These are phyloP conservation scores for Lactarius tabidus DNA, from an alignment of 768 basidiomycete species.

Conservation along the genomic window DNA sequence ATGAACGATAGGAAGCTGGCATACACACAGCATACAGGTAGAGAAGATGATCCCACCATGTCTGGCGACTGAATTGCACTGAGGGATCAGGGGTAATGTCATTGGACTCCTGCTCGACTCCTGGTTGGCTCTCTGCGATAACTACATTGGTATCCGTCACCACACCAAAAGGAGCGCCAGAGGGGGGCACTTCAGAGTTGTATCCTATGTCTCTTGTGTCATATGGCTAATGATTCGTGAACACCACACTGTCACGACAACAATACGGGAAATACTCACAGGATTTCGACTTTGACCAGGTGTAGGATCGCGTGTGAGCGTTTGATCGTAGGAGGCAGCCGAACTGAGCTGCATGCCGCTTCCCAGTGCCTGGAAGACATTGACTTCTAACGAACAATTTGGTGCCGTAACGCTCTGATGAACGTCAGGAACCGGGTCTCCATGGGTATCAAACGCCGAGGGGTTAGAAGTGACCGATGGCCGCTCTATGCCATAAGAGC, in stretches of 20 bases:
- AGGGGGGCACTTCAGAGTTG: not conserved
- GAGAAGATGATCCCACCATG: constrained; percentile 76
- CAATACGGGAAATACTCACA: not conserved
- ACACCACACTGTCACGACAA: not conserved
- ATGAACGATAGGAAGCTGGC: not conserved
- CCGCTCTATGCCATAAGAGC: not conserved
- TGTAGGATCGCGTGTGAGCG: not conserved
- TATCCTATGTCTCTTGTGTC: not conserved
- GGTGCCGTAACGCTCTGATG: not conserved
- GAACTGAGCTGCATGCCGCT: not conserved
- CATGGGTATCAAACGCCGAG: not conserved
- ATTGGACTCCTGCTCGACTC: constrained; percentile 12
- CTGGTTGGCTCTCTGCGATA: constrained; percentile 5
- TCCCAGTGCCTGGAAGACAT: not conserved
- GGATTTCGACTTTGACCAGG: not conserved
- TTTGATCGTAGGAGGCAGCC: not conserved
- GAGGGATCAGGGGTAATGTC: constrained; percentile 48
- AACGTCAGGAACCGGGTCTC: not conserved
- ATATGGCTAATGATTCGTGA: constrained; percentile 1
- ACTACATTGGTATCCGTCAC: not conserved
- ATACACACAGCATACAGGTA: constrained; percentile 41
- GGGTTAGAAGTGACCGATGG: not conserved
- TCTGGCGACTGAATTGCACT: constrained; percentile 61
- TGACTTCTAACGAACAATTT: not conserved
- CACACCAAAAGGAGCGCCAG: not conserved